A percentile compares a stretch with the other conserved stretches of the same genome.
phyloP scores from a whole-genome alignment of 2,329 filamentous ascomycete species.

The Byssothecium circinans region DNA sequence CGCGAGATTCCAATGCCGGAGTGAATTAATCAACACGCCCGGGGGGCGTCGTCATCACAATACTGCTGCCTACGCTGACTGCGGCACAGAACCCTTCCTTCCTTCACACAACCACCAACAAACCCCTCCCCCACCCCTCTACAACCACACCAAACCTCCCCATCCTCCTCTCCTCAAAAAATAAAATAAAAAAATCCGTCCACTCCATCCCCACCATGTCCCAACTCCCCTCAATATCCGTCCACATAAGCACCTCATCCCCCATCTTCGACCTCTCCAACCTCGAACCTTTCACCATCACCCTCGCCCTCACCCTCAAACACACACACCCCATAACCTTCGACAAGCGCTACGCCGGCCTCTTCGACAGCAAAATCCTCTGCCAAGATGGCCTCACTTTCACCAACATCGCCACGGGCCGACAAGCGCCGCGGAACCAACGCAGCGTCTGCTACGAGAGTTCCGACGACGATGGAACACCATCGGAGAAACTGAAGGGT shows the following conservation, averaged over 20 bases:
- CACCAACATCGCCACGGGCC: conserved; percentile 1
- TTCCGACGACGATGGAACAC: background rate
- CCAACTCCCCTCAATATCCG: background rate
- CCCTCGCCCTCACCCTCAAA: background rate
- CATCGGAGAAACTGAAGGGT: no score
- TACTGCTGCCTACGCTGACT: no score
- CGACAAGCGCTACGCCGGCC: background rate
- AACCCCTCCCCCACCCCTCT: no score
- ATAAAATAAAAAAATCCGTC: no score
- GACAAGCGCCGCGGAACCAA: conserved; percentile 1
- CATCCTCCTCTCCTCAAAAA: no score
- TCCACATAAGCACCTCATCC: conserved; percentile 4
- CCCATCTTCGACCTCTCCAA: conserved; percentile 4
- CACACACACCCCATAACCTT: background rate
- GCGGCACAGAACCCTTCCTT: no score
- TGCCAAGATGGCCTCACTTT: conserved; percentile 3
- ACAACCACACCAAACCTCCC: no score
- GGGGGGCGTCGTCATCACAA: no score
- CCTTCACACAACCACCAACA: no score
- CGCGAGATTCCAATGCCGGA: no score
- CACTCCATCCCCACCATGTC: no score
- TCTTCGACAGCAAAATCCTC: conserved; percentile 4
- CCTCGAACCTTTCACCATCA: background rate
- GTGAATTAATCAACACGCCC: no score
- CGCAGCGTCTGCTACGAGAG: background rate